Conservation (phyloP, 352 stramenopile genomes). For the Thalassiosira livingstoniorum region DNA sequence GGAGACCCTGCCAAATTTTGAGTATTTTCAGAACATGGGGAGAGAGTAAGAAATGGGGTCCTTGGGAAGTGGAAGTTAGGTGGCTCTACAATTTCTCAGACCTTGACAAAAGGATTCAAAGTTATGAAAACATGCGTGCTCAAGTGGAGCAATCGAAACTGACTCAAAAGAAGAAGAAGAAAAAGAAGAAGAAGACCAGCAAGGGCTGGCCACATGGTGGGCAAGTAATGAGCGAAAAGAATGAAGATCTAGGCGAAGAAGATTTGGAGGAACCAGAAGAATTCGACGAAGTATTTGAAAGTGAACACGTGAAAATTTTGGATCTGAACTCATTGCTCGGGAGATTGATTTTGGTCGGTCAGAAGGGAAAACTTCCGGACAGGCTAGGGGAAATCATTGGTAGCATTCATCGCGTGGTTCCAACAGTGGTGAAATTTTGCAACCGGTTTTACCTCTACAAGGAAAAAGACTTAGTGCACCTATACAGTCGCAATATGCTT, state of each 20-base stretch:
- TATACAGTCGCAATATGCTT: neutral
- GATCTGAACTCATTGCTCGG: neutral
- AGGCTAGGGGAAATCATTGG: neutral
- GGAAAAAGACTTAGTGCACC: neutral
- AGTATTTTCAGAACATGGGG: neutral
- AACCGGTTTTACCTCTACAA: neutral
- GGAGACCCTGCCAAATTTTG: neutral
- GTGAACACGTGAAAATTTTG: neutral
- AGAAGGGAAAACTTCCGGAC: neutral
- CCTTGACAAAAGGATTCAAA: neutral
- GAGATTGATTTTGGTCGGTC: neutral
- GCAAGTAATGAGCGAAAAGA: too few species aligned
- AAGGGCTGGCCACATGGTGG: too few species aligned
- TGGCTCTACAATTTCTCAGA: neutral
- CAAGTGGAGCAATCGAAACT: too few species aligned
- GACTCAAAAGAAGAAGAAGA: too few species aligned
- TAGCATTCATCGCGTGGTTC: neutral
- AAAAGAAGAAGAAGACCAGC: neutral
- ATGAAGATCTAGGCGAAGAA: neutral
- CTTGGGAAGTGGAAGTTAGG: neutral
- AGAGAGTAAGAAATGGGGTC: neutral
- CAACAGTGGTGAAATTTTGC: neutral
- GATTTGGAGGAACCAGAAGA: neutral
- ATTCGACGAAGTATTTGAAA: neutral
- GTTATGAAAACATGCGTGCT: neutral